These are phyloP conservation scores for Hygrocybe coccinea DNA, from an alignment of 768 basidiomycete species.

Conservation along the genomic window DNA sequence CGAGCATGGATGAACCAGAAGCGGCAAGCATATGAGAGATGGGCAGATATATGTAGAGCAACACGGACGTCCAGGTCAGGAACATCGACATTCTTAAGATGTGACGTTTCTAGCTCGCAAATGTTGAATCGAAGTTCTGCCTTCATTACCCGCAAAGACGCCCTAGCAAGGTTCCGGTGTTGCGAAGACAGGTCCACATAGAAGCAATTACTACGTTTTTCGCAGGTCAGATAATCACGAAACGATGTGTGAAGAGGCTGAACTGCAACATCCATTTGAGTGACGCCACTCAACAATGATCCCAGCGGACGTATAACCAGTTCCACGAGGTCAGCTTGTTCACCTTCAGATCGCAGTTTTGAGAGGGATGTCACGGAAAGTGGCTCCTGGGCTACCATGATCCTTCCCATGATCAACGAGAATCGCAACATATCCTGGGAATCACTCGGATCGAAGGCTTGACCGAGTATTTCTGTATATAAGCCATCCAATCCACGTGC, in stretches of 20 bases:
- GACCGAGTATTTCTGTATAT: constrained; percentile 1
- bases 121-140: constrained; percentile 36
- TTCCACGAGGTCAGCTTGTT: neutral
- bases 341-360: neutral
- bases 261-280: constrained; percentile 8
- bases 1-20: constrained; percentile 34
- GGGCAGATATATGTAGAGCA: constrained; percentile 21
- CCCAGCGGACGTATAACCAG: neutral
- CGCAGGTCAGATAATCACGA: constrained; percentile 28
- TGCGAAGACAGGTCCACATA: constrained; percentile 11
- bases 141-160: constrained; percentile 23
- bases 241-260: constrained; percentile 34
- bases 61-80: constrained; percentile 15
- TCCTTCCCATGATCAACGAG: constrained; percentile 1
- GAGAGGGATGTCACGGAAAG: neutral
- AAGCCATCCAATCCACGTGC: constrained; percentile 3
- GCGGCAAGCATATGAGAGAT: constrained; percentile 33
- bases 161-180: constrained; percentile 6
- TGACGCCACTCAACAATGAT: constrained; percentile 3
- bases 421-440: neutral
- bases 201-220: constrained; percentile 20
- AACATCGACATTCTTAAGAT: constrained; percentile 25
- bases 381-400: constrained; percentile 6
- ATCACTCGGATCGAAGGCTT: constrained; percentile 1
- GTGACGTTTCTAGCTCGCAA: constrained; percentile 33